Evolutionary conservation across 495 filamentous ascomycete genomes (phyloP), one percentile per base, ranked within the genome.

Genomic region (Lasiosphaeria ovina): DNA sequence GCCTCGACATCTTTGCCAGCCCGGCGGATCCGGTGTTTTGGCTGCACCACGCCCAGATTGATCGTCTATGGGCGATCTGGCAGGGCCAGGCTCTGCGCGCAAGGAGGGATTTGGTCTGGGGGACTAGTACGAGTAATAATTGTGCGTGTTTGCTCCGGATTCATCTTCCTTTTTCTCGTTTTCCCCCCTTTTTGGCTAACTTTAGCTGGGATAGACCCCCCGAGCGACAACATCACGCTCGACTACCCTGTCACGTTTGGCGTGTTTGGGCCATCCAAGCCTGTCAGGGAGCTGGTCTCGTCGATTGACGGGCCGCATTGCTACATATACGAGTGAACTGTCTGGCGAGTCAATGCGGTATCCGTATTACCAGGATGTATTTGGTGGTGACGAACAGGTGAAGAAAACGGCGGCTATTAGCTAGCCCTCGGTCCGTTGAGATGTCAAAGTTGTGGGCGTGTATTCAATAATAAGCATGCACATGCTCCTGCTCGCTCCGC

Each of bases 31-130:
- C 85, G 17, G 73, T 74, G 4, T 88, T 89, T 72, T 88, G 72
- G 66, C 72, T 82, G 16, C 85, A 88, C 67, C 85, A 88, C 64
- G 79, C 74, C 31, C 78, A 79, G 77, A 75, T 89, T 51, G 86
- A 88, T 68, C 81, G 83, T 16, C 45, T 82, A 5, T 88, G 79
- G 78, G 82, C 80, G 76, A 82, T 83, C 17, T 88, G 86, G 85
- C 84, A 88, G 58, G n/a, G 24, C 16, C 44, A 35, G 51, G 35
- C 44, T 4, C 8, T 42, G 16, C 8, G 1, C 9, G 45, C 4
- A 10, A 51, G 47, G 35, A 36, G 3, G 45, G 12, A 14, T 10
- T 4, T 11, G 48, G 54, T 56, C 4, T 17, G 42, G 45, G 59
- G 54, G 6, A 56, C 53, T 51, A 32, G 9, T 4, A 60, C 58